Percentiles rank a stretch among this genome's conserved stretches.
Conservation (phyloP, 768 basidiomycete species). For the Phylloporus sp. region DNA sequence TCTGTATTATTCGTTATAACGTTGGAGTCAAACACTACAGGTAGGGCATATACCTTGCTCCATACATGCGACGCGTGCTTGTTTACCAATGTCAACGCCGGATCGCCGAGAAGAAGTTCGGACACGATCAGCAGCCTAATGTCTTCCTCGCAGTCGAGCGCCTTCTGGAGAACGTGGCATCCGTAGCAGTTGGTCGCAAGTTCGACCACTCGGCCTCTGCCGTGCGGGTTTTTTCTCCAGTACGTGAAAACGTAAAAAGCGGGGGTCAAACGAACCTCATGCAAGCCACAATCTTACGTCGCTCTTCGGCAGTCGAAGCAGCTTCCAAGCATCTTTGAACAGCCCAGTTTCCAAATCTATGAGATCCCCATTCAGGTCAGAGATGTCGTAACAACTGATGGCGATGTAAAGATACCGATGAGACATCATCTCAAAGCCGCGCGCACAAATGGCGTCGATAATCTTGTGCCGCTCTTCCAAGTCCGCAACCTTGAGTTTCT, state of each 20-base stretch:
- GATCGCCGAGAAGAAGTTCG: constrained; percentile 78
- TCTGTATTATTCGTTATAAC: constrained; percentile 38
- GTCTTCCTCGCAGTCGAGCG: constrained; percentile 87
- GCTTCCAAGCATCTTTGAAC: constrained; percentile 85
- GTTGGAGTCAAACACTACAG: neutral
- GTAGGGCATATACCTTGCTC: constrained; percentile 61
- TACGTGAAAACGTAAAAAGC: constrained; percentile 3
- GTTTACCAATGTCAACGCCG: constrained; percentile 80
- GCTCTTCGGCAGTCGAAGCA: constrained; percentile 66
- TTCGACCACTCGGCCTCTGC: constrained; percentile 81
- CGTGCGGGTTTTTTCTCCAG: constrained; percentile 23
- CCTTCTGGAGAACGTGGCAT: constrained; percentile 85
- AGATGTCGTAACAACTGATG: neutral
- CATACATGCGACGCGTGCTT: constrained; percentile 91
- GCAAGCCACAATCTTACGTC: constrained; percentile 76
- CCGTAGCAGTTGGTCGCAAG: constrained; percentile 87
- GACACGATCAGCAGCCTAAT: constrained; percentile 78
- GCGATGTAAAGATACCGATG: constrained; percentile 47
- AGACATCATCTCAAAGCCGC: constrained; percentile 91
- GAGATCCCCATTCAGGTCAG: constrained; percentile 8
- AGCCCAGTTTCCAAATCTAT: constrained; percentile 89
- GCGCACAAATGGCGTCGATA: constrained; percentile 78
- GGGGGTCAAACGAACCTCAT: constrained; percentile 57
- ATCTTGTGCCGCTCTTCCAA: constrained; percentile 73
- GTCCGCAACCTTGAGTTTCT: constrained; percentile 86